phyloP scores from a whole-genome alignment of 805 yeast species.

The Myxozyma mucilagina region DNA sequence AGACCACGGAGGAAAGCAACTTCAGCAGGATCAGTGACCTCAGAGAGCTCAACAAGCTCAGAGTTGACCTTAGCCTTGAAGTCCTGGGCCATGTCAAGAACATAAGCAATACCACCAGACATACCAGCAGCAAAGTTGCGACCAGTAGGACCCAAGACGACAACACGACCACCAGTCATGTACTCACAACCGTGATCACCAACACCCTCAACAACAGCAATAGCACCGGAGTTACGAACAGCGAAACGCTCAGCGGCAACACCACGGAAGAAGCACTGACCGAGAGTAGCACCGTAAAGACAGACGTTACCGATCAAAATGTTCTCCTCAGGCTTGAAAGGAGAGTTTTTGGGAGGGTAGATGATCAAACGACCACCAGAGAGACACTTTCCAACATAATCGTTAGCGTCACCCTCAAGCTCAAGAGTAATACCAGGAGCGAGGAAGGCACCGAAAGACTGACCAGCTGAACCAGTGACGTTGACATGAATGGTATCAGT shows the following conservation, averaged over 20 bases:
- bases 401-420: constrained; percentile 96
- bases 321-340: constrained; percentile 92
- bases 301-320: constrained; percentile 97
- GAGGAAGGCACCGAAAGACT: constrained; percentile 96
- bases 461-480: constrained; percentile 93
- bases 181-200: constrained; percentile 99
- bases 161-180: constrained; percentile 99
- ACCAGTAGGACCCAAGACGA: constrained; percentile 87
- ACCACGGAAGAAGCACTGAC: constrained; percentile 91
- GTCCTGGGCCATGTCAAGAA: constrained; percentile 92
- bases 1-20: constrained; percentile 91
- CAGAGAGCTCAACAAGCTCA: constrained; percentile 77
- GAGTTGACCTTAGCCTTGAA: constrained; percentile 68
- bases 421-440: constrained; percentile 95
- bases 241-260: constrained; percentile 98
- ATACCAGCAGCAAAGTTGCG: constrained; percentile 96
- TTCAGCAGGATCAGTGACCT: constrained; percentile 81
- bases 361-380: constrained; percentile 93
- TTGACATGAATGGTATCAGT: constrained; percentile 95
- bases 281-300: constrained; percentile 96
- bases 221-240: constrained; percentile 98
- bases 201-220: constrained; percentile 92
- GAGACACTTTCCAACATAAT: constrained; percentile 95
- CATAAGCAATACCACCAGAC: constrained; percentile 99
- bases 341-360: constrained; percentile 83